Evolutionary conservation across 495 filamentous ascomycete species (phyloP), one percentile per base, ranked within the genome.

Genomic region (Paragyromitra xinjiangensis): DNA sequence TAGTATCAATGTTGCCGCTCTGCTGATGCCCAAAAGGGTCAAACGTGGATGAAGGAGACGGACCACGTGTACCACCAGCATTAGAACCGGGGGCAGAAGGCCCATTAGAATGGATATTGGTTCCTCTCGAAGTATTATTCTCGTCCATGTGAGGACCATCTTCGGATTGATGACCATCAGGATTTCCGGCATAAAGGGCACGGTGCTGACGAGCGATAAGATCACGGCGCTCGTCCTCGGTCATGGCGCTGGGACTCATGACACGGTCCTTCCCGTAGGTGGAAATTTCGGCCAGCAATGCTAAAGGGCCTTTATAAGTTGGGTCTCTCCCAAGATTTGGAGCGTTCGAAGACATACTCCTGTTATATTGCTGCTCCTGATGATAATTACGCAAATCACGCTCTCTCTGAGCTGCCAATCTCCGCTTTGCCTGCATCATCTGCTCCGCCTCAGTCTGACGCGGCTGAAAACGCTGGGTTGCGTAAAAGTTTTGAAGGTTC

Each of bases 291-390:
- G 91, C 87, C 87, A 93, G 87, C 83, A 92, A 88, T 88, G 91
- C 92, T 93, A 88, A 83, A 85, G 84, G 80, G 82, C 84, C 84
- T 85, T 84, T 81, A 84, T 83, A 63, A 84, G 81, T 80, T 73
- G 80, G 86, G 61, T 80, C 78, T 80, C 78, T 77, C 69, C 74
- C 72, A 75, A 81, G 50, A 80, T 75, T 73, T 64, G 82, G 79
- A 83, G 69, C 65, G 58, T 82, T 80, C 69, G 80, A 81, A 75
- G 81, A 83, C 79, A 77, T 80, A 99, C 95, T 97, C 91, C 95
- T 91, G 86, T 98, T 96, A 88, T 96, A 98, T 90, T 99, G 95
- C 88, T 99, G 95, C 88, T 99, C 95, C 87, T 98, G 95, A 86
- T 99, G 95, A 87, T 98, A 98, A 86, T 99, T 99, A 85, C 95